phyloP scores from a whole-genome alignment of 73 alveolate species.

The Tetrahymena borealis region DNA sequence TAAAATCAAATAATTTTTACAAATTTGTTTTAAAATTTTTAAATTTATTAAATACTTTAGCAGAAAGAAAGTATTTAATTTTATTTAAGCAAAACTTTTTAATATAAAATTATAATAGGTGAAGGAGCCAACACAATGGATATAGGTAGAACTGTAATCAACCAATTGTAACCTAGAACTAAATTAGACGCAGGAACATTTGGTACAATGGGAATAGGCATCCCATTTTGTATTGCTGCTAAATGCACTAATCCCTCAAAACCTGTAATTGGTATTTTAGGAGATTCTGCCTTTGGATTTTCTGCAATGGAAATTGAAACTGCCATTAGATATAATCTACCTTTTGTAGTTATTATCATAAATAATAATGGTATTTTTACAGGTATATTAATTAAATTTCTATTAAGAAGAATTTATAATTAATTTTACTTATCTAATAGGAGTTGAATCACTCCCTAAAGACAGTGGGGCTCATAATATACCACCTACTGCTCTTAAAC shows the following conservation, averaged over 20 bases:
- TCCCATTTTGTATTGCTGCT: slow-evolving; percentile 76
- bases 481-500: slow-evolving; percentile 60
- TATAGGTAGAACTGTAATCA: slow-evolving; percentile 72
- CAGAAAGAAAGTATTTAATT: too few species aligned
- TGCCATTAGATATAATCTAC: slow-evolving; percentile 57
- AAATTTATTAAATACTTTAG: too few species aligned
- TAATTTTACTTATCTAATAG: slow-evolving; percentile 5
- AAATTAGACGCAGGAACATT: slow-evolving; percentile 83
- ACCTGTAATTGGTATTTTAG: slow-evolving; percentile 65
- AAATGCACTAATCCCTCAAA: slow-evolving; percentile 50
- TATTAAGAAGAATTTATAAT: neutral
- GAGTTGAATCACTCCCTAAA: slow-evolving; percentile 53
- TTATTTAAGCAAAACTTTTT: too few species aligned
- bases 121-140: slow-evolving; percentile 91
- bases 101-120: too few species aligned
- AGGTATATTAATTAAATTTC: neutral
- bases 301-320: slow-evolving; percentile 85
- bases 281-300: slow-evolving; percentile 89
- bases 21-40: too few species aligned
- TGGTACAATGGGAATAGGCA: slow-evolving; percentile 86
- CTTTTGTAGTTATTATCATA: slow-evolving; percentile 52
- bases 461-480: slow-evolving; percentile 34
- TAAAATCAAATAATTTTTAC: too few species aligned
- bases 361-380: slow-evolving; percentile 72
- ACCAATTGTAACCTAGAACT: slow-evolving; percentile 50